Base-by-base conservation (phyloP, 495 filamentous ascomycete species). In the Immersiella caudata region DNA sequence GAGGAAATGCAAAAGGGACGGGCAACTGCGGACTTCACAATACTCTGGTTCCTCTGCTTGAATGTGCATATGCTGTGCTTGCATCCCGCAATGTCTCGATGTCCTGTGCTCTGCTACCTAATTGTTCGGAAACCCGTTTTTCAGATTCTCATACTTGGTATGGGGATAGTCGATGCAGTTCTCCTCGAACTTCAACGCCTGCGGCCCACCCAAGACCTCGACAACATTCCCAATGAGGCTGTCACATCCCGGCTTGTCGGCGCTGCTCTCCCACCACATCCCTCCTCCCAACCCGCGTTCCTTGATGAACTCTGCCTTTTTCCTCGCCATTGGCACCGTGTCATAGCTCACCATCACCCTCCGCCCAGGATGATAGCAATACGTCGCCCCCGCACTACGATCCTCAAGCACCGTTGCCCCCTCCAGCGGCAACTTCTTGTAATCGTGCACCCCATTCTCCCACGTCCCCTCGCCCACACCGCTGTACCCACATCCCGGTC, bases 261-360 rank as follows among this genome's bases (percentile, higher is more conserved):
- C 89, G 76, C 89, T 93, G 71, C 88, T 91, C 80, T 98, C 94
- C 94, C 94, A 98, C 93, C 93, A 97, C 94, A 97, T 98, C 16
- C 83, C 91, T 21, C 94, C 93, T 1, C 92, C 93, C 5, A 97
- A 82, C 2, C 86, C 83, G 52, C 84, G 79, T 14, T 83, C 64
- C 70, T 79, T 82, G 69, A 97, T 85, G 75, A 87, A 97, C 36
- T 83, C 78, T 2, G 87, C 88, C 82, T 97, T 98, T 59, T 71
- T 40, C 68, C 81, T 79, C 12, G 89, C 90, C 74, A 93, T 86
- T 2, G 80, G 78, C 0, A 86, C 83, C 0, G 85, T 93, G 72
- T 98, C 94, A 74, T 96, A 98, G 64, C 84, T 89, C 22, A 98
- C 83, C 81, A 97, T 81, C 60, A 85, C 85, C 67, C 79, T 81